phyloP scores from a whole-genome alignment of 208 protist genomes.

The Trichomonas tenax region DNA sequence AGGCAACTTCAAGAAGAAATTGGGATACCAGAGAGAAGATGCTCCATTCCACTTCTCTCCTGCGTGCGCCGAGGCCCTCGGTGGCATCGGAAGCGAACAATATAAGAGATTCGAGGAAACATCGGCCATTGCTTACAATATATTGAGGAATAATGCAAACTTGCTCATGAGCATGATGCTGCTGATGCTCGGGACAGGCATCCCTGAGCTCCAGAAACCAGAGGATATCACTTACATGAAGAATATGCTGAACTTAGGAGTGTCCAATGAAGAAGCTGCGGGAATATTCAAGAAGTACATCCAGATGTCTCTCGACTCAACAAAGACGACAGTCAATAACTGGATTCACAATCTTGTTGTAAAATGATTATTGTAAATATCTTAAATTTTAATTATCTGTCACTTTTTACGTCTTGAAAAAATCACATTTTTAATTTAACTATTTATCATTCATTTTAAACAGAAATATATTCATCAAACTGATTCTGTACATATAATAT shows the following conservation, averaged over 20 bases:
- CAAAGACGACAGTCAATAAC: not conserved
- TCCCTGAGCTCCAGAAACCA: not conserved
- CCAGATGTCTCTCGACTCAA: not conserved
- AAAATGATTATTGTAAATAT: no score
- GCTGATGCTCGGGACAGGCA: not conserved
- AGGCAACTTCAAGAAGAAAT: conserved; percentile 78
- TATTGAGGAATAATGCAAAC: not conserved
- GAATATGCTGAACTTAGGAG: not conserved
- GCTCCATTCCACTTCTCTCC: conserved; percentile 69
- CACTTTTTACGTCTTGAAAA: no score
- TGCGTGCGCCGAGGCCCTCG: conserved; percentile 12
- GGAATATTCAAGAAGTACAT: not conserved
- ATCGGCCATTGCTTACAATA: not conserved
- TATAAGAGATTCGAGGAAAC: not conserved
- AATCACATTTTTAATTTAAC: no score
- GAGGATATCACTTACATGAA: conserved; percentile 10
- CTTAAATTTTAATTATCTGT: no score
- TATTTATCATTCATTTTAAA: no score
- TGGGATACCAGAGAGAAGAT: conserved; percentile 71
- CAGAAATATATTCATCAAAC: no score
- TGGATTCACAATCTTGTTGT: not conserved
- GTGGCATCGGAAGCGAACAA: not conserved
- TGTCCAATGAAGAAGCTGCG: not conserved
- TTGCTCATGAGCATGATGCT: not conserved
- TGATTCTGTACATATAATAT: no score